Conservation (phyloP, 2,329 filamentous ascomycete genomes). For the Fusarium buxicola region DNA sequence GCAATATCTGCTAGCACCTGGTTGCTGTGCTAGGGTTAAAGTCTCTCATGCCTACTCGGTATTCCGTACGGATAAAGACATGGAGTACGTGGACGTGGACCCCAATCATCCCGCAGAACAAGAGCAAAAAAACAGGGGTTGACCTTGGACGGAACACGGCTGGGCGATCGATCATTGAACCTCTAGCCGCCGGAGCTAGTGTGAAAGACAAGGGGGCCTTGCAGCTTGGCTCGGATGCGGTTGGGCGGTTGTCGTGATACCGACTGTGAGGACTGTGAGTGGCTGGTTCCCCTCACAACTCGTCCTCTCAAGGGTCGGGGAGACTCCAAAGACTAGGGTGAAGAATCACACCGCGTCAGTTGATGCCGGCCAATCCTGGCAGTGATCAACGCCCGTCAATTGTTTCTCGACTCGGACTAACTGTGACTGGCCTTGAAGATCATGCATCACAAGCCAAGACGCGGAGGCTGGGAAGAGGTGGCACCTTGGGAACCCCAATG, state of each 20-base stretch:
- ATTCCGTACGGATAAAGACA: no score
- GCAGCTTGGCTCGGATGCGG: constrained; percentile 15
- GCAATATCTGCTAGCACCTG: neutral
- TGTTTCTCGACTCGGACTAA: neutral
- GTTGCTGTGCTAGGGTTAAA: neutral
- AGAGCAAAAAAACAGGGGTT: no score
- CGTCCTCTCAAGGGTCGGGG: constrained; percentile 3
- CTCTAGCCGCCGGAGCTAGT: constrained; percentile 36
- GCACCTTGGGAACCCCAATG: neutral
- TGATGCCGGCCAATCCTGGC: constrained; percentile 14
- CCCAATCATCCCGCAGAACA: no score
- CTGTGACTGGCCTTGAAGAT: neutral
- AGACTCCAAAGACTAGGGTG: constrained; percentile 3
- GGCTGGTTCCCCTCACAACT: constrained; percentile 25
- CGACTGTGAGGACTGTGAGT: constrained; percentile 22
- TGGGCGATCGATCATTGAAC: constrained; percentile 20
- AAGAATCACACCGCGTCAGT: constrained; percentile 20
- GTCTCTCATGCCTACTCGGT: neutral
- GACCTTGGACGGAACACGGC: neutral
- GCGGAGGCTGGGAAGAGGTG: constrained; percentile 25
- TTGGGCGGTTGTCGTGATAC: constrained; percentile 23
- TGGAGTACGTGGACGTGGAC: neutral
- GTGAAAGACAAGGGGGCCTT: constrained; percentile 28
- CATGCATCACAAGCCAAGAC: neutral
- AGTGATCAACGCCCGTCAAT: neutral